Evolutionary conservation across 176 grass and related monocot species (phyloP), one percentile per base, ranked within the genome.

Genomic region (Triticum turgidum): DNA sequence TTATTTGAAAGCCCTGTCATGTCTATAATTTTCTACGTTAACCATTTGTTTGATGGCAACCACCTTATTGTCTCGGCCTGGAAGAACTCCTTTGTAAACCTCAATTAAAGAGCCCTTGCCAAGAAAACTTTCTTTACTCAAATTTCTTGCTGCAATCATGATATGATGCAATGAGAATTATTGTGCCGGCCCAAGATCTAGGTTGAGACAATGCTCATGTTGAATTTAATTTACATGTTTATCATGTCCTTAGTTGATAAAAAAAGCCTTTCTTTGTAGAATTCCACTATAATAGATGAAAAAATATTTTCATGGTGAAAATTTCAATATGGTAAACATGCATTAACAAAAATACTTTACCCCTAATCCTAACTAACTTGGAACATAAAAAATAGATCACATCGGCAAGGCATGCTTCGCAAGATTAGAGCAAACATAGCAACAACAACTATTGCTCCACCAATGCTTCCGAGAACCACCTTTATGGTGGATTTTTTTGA

Each of bases 31-130:
- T 22, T 74, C 87, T 51, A 84, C 45, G 18, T 96, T 65, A 7
- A 86, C 80, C 18, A 92, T 49, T 3, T 90, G 61, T 82, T 98
- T 98, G 35, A 98, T 80, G 8, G 92, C 94, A 75, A 96, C 69
- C 65, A 77, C 84, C 30, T 27, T 88, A 44, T 70, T 72, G 12
- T 97, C 64, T 69, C 89, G 29, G 64, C 87, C 90, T 37, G 88
- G 54, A 89, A 98, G 90, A 32, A 90, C 71, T 61, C 97, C 92
- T 84, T 88, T 91, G 69, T 92, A 98, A 24, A 98, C 97, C 76
- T 94, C 96, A 45, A 88, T 90, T 11, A 98, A 98, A 76, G 94
- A 94, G 4, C 92, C 97, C 86, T 87, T 76, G 32, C 97, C 97
- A 85, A 98, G 89, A 88, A 98, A 83, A 76, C 84, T 94, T 63